Base-by-base conservation (phyloP, 2,329 filamentous ascomycete genomes). In the Incumbomyces delicatus region DNA sequence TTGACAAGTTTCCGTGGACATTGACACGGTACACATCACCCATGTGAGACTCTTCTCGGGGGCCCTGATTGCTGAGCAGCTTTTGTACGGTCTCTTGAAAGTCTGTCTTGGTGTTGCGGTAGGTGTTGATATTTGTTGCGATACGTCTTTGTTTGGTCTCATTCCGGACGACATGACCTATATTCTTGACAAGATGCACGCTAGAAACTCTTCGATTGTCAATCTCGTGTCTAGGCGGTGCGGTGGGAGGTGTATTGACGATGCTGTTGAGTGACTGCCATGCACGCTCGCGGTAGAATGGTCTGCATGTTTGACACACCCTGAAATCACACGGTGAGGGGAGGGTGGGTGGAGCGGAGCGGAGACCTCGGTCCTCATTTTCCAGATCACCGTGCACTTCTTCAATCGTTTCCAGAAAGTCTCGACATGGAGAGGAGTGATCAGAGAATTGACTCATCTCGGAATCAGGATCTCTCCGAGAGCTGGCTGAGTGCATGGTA, bases 221-320 rank as follows among this genome's bases (percentile, higher is more conserved):
- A 8, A 63, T 43, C 33, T 65, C 62, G 49, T 60, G 63, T 34
- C 54, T 49, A 14, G 49, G 53, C 22, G 61, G 58, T n/a, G 51
- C 41, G 8, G 47, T 51, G 29, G 50, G 56, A 30, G 66, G 62
- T 22, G 57, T 60, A 18, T 70, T 60, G 30, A 74, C 61, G 11
- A 65, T 58, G 3, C 68, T 62, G 50, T 58, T 50, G 18, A 63
- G 46, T 20, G 53, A 53, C 16, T 54, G 54, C 47, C 53, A 59
- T 7, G 59, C 51, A 34, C 59, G 60, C 20, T 62, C 59, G 18
- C 62, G 62, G 51, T 67, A 71, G 52, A 69, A 70, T 2, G 71
- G 70, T 27, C 73, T 67, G 52, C 74, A 77, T n/a, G 56, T 59
- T 29, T 71, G 69, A 50, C 74, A 77, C 42, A 67, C 66, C 41